A percentile compares a stretch with the other conserved stretches of the same genome.
Evolutionary conservation across 2,329 filamentous ascomycete genomes (phyloP).

Genomic region (Coniochaeta ligniaria): DNA sequence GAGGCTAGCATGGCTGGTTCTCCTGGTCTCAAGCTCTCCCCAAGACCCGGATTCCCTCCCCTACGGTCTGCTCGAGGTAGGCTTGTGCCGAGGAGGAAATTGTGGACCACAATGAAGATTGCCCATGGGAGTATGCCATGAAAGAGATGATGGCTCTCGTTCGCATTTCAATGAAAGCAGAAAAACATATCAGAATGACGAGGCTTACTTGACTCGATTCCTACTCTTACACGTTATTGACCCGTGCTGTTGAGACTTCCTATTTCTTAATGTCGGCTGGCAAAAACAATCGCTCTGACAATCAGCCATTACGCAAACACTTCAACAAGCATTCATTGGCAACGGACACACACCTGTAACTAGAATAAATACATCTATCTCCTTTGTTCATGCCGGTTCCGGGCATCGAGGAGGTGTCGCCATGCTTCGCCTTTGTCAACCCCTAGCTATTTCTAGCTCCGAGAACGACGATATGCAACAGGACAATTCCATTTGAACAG

Average conservation of each 20-base stretch:
- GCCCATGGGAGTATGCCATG: neutral
- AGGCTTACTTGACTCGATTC: no score
- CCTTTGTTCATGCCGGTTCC: neutral
- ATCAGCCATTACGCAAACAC: neutral
- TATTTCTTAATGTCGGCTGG: neutral
- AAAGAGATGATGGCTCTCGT: neutral
- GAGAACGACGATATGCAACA: neutral
- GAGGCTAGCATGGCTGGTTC: neutral
- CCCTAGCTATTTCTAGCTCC: neutral
- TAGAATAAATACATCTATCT: neutral
- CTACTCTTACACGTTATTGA: neutral
- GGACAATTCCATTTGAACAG: neutral
- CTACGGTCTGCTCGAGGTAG: neutral
- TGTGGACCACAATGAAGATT: neutral
- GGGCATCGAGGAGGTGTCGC: neutral
- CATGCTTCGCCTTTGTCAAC: neutral
- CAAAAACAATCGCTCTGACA: neutral
- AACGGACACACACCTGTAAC: no score
- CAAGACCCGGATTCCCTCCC: neutral
- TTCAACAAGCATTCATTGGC: no score
- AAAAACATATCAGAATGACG: no score
- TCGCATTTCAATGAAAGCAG: neutral
- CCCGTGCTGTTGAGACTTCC: neutral
- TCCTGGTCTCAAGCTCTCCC: neutral
- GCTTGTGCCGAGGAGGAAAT: neutral